A percentile compares a stretch with the other conserved stretches of the same genome.
These are phyloP conservation scores for Xylaria venustula DNA, from an alignment of 495 filamentous ascomycete genomes.

Conservation along the genomic window DNA sequence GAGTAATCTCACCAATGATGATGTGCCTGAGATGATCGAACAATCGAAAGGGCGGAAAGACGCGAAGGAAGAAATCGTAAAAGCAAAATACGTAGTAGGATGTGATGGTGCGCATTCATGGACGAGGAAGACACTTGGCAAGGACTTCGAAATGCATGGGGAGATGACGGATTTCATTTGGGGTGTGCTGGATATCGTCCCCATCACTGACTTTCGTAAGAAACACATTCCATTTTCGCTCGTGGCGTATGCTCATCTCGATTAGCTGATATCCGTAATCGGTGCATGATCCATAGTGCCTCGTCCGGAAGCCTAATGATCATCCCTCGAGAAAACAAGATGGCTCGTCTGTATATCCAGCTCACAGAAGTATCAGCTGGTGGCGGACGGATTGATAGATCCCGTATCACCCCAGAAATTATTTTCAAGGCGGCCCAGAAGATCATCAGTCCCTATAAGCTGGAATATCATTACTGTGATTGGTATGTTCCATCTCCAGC, in stretches of 20 bases:
- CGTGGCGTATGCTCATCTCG: conserved; percentile 1
- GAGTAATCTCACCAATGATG: conserved; percentile 50
- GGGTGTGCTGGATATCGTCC: conserved; percentile 65
- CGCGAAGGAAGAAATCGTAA: conserved; percentile 40
- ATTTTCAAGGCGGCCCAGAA: conserved; percentile 59
- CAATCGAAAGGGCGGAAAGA: conserved; percentile 21
- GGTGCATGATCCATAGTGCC: conserved; percentile 66
- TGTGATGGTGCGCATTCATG: conserved; percentile 67
- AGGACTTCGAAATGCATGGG: conserved; percentile 52
- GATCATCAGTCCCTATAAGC: conserved; percentile 60
- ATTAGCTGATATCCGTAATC: conserved; percentile 61
- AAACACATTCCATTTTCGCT: background rate
- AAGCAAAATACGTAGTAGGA: conserved; percentile 65
- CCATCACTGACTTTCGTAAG: conserved; percentile 65
- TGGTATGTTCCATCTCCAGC: conserved; percentile 36
- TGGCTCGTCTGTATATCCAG: conserved; percentile 68
- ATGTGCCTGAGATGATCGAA: conserved; percentile 47
- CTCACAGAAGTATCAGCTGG: conserved; percentile 52
- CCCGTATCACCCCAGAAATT: conserved; percentile 56
- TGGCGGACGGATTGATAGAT: conserved; percentile 42
- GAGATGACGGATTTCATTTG: conserved; percentile 65
- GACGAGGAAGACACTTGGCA: conserved; percentile 56
- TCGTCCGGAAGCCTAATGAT: conserved; percentile 64
- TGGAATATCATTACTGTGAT: conserved; percentile 61
- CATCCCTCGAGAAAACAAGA: conserved; percentile 65